A percentile compares a stretch with the other conserved stretches of the same genome.
These are phyloP conservation scores for Auriscalpium orientale DNA, from an alignment of 768 basidiomycete genomes.

Conservation along the genomic window DNA sequence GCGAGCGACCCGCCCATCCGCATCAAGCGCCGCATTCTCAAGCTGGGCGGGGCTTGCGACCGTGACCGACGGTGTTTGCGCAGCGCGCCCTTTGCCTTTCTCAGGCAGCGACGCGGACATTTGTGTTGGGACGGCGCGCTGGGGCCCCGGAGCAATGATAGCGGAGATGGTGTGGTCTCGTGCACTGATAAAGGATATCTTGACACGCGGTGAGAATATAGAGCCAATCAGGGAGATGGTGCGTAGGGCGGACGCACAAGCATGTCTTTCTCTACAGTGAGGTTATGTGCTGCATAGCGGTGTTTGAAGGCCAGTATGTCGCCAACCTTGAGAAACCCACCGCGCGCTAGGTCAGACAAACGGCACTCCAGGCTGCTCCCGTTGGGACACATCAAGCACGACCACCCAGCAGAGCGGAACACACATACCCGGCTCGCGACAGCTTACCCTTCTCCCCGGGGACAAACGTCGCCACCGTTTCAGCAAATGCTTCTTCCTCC, in stretches of 20 bases:
- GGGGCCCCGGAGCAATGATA: constrained; percentile 31
- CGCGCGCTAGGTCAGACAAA: constrained; percentile 37
- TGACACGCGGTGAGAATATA: constrained; percentile 40
- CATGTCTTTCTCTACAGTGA: constrained; percentile 47
- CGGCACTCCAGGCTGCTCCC: constrained; percentile 29
- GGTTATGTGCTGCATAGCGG: constrained; percentile 31
- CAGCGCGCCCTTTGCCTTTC: constrained; percentile 10
- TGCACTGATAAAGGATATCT: constrained; percentile 26
- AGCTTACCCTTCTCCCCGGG: background rate
- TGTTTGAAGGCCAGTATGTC: constrained; percentile 50
- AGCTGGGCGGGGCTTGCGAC: constrained; percentile 41
- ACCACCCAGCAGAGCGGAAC: background rate
- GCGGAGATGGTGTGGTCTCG: constrained; percentile 26
- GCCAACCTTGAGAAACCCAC: constrained; percentile 38
- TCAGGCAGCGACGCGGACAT: constrained; percentile 15
- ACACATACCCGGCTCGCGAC: background rate
- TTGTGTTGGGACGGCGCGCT: constrained; percentile 24
- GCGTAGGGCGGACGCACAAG: constrained; percentile 30
- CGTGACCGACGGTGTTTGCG: constrained; percentile 21
- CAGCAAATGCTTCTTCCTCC: background rate
- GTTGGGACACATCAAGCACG: background rate
- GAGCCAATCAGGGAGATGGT: constrained; percentile 14
- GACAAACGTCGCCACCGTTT: background rate
- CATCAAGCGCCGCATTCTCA: constrained; percentile 44
- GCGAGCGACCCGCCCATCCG: constrained; percentile 41